Evolutionary conservation across 2,329 filamentous ascomycete species (phyloP).

Genomic region (Helotiales sp.): DNA sequence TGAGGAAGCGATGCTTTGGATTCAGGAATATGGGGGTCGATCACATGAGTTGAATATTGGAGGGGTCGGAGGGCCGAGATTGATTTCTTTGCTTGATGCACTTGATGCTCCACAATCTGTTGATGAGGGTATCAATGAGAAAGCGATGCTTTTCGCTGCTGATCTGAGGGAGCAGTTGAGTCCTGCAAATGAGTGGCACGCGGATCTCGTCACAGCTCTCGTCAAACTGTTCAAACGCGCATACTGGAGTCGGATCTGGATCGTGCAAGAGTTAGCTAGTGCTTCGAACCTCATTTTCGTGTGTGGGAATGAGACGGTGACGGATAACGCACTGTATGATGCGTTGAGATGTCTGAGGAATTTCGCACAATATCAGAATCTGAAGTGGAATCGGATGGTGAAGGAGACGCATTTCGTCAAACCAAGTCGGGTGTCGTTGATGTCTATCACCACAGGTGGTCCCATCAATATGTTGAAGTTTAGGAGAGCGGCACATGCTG

Average conservation of each 20-base stretch:
- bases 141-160: conserved; percentile 2
- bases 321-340: conserved; percentile 9
- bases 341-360: conserved; percentile 16
- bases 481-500: conserved; percentile 7
- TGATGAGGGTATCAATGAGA: conserved; percentile 3
- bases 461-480: conserved; percentile 15
- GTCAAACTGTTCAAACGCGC: conserved; percentile 8
- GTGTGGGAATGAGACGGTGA: conserved; percentile 4
- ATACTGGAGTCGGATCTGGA: conserved; percentile 17
- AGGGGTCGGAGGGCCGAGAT: not conserved
- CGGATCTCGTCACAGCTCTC: conserved; percentile 6
- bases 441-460: conserved; percentile 6
- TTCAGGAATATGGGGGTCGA: conserved; percentile 11
- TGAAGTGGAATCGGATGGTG: conserved; percentile 4
- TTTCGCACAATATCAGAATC: conserved; percentile 13
- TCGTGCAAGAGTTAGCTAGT: conserved; percentile 16
- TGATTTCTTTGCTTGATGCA: conserved; percentile 7
- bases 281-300: conserved; percentile 7
- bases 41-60: conserved; percentile 9
- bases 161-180: conserved; percentile 10
- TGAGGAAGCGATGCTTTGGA: conserved; percentile 15
- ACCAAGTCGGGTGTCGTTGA: conserved; percentile 4
- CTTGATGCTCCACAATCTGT: conserved; percentile 5
- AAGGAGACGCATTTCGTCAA: not conserved
- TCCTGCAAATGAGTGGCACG: conserved; percentile 14